These are phyloP conservation scores for Boletus rufocinnamomeus DNA, from an alignment of 768 basidiomycete genomes.

Conservation along the genomic window DNA sequence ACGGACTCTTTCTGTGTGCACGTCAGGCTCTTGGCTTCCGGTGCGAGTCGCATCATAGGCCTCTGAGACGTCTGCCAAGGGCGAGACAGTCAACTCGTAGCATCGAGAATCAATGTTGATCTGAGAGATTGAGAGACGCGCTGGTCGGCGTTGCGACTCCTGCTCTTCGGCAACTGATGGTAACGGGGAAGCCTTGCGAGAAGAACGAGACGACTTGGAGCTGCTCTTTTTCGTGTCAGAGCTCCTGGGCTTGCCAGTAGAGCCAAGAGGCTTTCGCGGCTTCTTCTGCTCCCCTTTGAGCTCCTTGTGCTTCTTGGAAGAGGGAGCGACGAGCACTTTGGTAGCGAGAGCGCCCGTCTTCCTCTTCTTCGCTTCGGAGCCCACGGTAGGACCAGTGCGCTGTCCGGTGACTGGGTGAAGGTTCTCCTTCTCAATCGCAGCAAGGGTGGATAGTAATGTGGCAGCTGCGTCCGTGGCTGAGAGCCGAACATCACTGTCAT, in stretches of 20 bases:
- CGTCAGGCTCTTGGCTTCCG: conserved; percentile 42
- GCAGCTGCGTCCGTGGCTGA: conserved; percentile 29
- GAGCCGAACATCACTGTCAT: conserved; percentile 26
- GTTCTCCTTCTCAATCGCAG: conserved; percentile 73
- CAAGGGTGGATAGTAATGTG: conserved; percentile 39
- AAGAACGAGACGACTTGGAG: conserved; percentile 34
- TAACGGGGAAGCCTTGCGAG: conserved; percentile 56
- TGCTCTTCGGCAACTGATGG: conserved; percentile 61
- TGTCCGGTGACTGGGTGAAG: conserved; percentile 73
- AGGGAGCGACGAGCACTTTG: conserved; percentile 44
- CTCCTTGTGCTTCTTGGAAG: conserved; percentile 47
- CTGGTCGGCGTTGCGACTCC: conserved; percentile 34
- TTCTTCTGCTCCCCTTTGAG: conserved; percentile 54
- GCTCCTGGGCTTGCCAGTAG: conserved; percentile 26
- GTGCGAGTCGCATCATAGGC: conserved; percentile 57
- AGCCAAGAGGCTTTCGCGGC: conserved; percentile 50
- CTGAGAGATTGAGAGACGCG: conserved; percentile 43
- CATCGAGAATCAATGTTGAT: conserved; percentile 68
- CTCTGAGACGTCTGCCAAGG: conserved; percentile 72
- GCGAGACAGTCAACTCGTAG: conserved; percentile 77
- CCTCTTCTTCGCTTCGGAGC: conserved; percentile 56
- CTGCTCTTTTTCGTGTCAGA: conserved; percentile 43
- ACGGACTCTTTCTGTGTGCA: conserved; percentile 52
- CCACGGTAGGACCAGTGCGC: conserved; percentile 44
- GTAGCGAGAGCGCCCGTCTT: conserved; percentile 61